phyloP scores from a whole-genome alignment of 345 rosid species.

The Gossypium ekmanianum region DNA sequence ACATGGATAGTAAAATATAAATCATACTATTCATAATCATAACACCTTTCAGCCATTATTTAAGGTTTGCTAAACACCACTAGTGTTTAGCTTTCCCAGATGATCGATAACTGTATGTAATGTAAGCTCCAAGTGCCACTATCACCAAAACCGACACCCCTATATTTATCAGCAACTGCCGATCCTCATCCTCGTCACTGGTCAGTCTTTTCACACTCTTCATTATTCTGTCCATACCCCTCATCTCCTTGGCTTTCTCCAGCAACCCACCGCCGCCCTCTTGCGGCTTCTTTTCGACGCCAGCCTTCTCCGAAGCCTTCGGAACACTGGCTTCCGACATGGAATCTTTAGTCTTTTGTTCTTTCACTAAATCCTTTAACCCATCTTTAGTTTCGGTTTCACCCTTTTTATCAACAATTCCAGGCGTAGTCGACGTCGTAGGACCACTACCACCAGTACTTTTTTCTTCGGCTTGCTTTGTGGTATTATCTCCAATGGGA shows the following conservation, averaged over 20 bases:
- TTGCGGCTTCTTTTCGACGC: background rate
- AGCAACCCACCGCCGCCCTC: background rate
- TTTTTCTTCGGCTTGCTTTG: slow-evolving; percentile 7
- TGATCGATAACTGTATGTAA: background rate
- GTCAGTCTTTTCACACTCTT: background rate
- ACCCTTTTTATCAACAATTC: background rate
- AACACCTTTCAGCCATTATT: no score
- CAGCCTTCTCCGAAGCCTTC: background rate
- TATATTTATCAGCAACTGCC: slow-evolving; percentile 4
- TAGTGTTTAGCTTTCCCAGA: slow-evolving; percentile 5
- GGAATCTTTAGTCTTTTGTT: background rate
- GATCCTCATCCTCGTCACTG: background rate
- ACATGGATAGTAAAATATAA: no score
- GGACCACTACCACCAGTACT: background rate
- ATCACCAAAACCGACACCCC: slow-evolving; percentile 16
- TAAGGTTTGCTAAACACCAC: background rate
- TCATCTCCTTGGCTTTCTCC: slow-evolving; percentile 3
- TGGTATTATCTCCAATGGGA: background rate
- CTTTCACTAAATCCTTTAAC: background rate
- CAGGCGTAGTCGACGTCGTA: background rate
- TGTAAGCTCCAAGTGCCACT: slow-evolving; percentile 1
- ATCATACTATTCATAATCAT: no score
- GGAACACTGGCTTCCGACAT: background rate
- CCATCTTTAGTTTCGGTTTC: background rate
- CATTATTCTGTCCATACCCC: background rate